A percentile compares a stretch with the other conserved stretches of the same genome.
Evolutionary conservation across 1,139 yeast species (phyloP).

Genomic region (Blastobotrys indianensis): DNA sequence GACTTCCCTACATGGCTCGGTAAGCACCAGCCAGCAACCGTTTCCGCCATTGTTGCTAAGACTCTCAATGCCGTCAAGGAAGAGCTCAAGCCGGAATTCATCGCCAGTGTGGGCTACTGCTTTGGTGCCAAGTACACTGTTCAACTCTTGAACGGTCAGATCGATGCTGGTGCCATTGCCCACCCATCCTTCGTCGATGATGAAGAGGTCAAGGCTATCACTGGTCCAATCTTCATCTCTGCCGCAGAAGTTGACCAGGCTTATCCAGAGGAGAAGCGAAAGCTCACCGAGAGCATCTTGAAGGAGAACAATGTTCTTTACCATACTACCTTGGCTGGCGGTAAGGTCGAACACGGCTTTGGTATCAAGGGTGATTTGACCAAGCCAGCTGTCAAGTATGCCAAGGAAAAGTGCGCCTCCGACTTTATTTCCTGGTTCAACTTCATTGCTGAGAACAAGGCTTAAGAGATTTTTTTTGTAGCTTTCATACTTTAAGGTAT

Average conservation of each 20-base stretch:
- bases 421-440: constrained; percentile 57
- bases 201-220: constrained; percentile 56
- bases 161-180: constrained; percentile 62
- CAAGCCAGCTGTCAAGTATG: constrained; percentile 51
- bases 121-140: constrained; percentile 71
- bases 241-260: constrained; percentile 65
- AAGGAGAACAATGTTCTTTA: constrained; percentile 45
- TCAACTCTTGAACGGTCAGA: constrained; percentile 43
- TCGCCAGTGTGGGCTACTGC: constrained; percentile 72
- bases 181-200: constrained; percentile 71
- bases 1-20: constrained; percentile 47
- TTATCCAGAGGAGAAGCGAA: constrained; percentile 60
- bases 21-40: constrained; percentile 46
- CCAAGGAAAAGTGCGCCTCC: constrained; percentile 59
- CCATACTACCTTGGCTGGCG: constrained; percentile 55
- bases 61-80: constrained; percentile 40
- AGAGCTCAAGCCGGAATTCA: constrained; percentile 45
- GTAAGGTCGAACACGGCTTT: constrained; percentile 60
- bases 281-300: constrained; percentile 54
- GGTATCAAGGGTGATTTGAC: constrained; percentile 67
- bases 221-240: constrained; percentile 58
- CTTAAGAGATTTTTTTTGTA: not conserved
- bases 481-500: too few species aligned
- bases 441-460: not conserved
- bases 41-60: constrained; percentile 39